Evolutionary conservation across 352 stramenopile species (phyloP).

Genomic region (Phytophthora cactorum): DNA sequence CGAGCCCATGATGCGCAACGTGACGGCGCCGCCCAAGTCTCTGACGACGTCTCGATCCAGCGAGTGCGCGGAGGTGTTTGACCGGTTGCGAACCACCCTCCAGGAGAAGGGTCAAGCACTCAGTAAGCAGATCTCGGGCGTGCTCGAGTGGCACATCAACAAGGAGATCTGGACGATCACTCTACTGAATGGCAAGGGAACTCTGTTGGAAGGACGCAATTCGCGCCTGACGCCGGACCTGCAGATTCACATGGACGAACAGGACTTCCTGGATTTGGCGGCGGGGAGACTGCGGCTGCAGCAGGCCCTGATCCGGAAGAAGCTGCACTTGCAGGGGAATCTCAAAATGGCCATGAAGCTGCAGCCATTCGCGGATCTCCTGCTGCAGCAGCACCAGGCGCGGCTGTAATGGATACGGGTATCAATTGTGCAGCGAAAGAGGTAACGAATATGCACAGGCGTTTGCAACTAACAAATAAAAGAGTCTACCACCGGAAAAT

Average conservation of each 20-base stretch:
- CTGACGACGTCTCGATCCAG: constrained; percentile 61
- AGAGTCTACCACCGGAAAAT: constrained; percentile 8
- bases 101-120: constrained; percentile 46
- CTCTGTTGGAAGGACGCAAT: constrained; percentile 56
- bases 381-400: constrained; percentile 47
- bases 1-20: constrained; percentile 80
- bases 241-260: constrained; percentile 69
- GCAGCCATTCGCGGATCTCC: constrained; percentile 66
- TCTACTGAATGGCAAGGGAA: constrained; percentile 57
- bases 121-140: constrained; percentile 65
- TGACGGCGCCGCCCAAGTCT: constrained; percentile 53
- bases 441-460: background rate
- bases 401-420: constrained; percentile 26
- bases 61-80: constrained; percentile 67
- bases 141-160: constrained; percentile 77
- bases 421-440: constrained; percentile 6
- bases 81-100: constrained; percentile 53
- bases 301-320: constrained; percentile 71
- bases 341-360: constrained; percentile 81
- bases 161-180: constrained; percentile 73
- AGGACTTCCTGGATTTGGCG: constrained; percentile 70
- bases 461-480: constrained; percentile 18
- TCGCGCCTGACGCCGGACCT: constrained; percentile 57
- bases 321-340: constrained; percentile 67
- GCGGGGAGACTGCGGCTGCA: constrained; percentile 64